Base-by-base conservation (phyloP, 768 basidiomycete genomes). In the Hemileccinum rubropunctum region DNA sequence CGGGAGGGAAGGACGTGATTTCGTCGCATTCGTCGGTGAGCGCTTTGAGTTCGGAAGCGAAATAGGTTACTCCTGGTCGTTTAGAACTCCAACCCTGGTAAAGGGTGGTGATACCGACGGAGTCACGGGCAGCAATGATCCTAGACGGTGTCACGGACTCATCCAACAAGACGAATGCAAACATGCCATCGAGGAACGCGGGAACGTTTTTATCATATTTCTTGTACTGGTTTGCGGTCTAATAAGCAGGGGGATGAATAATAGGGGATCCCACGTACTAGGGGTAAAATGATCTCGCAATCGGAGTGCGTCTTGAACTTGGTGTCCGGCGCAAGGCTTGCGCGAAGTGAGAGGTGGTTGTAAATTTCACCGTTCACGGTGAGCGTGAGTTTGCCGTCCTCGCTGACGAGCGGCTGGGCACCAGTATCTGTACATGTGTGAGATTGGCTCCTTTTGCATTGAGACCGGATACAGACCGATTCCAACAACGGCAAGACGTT, bases 331-430 rank as follows among this genome's bases (percentile, higher is more conserved):
- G 80, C 83, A 47, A 93, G 71, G 21, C 69, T 72, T 44, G 83
- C 79, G 50, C 91, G 82, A 45, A 98, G 82, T 15, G 85, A 77
- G 48, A 90, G 71, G 65, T 98, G 92, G 77, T 98, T 99, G 79
- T 99, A 99, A 62, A 99, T 98, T 72, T 99, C 97, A 45, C 97
- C 97, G 70, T 99, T 99, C 65, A 99, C 97, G 50, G 89, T 82
- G 47, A 99, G 86, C 57, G 86, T 80, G 54, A 84, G 62, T 59
- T 87, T 89, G 46, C 84, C 88, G 57, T 98, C 92, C 20, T 90
- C 81, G 71, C 88, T 93, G 49, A 86, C 70, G 39, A 99, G 78
- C 13, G 97, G 97, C 66, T 99, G 97, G 17, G 97, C 97, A 54
- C 97, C 97, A 33, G 94, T 87, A 64, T 98, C 95, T 98, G 61